Conservation (phyloP, 768 basidiomycete species). For the Mycena metata region DNA sequence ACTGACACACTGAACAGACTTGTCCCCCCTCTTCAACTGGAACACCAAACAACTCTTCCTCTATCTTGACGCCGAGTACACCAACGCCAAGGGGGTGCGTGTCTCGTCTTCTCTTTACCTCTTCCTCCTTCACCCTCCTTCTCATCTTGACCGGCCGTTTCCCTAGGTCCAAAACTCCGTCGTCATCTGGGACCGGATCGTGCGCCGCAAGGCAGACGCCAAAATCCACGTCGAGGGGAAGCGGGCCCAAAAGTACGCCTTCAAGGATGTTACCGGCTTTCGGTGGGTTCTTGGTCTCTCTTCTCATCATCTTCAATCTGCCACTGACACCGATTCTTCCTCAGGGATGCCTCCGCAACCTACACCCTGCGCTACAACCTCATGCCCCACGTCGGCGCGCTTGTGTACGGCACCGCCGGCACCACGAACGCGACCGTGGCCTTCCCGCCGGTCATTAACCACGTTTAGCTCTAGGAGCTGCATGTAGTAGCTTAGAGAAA, state of each 20-base stretch:
- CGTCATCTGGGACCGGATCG: constrained; percentile 93
- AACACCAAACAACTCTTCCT: constrained; percentile 97
- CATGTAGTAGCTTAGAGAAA: neutral
- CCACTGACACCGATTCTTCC: too few relatives aligned
- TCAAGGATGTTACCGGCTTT: constrained; percentile 67
- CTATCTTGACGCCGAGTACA: constrained; percentile 89
- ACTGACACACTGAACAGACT: constrained; percentile 61
- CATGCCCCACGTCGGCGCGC: constrained; percentile 89
- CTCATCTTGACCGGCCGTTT: constrained; percentile 36
- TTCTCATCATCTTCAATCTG: neutral
- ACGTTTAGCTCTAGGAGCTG: constrained; percentile 13
- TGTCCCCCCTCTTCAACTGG: constrained; percentile 90
- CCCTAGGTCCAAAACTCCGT: constrained; percentile 78
- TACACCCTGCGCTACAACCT: constrained; percentile 89
- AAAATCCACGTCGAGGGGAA: constrained; percentile 72
- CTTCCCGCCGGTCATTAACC: constrained; percentile 41
- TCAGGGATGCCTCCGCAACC: constrained; percentile 74
- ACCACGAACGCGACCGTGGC: constrained; percentile 51
- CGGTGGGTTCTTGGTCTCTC: constrained; percentile 5
- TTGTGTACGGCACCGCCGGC: constrained; percentile 81
- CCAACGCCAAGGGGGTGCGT: constrained; percentile 78
- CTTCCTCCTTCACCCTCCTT: constrained; percentile 4
- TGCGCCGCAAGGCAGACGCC: constrained; percentile 84
- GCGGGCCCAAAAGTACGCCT: constrained; percentile 79
- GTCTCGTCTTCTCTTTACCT: constrained; percentile 6